Base-by-base conservation (phyloP, 257 asterid species). In the Solanum ossicruentum region DNA sequence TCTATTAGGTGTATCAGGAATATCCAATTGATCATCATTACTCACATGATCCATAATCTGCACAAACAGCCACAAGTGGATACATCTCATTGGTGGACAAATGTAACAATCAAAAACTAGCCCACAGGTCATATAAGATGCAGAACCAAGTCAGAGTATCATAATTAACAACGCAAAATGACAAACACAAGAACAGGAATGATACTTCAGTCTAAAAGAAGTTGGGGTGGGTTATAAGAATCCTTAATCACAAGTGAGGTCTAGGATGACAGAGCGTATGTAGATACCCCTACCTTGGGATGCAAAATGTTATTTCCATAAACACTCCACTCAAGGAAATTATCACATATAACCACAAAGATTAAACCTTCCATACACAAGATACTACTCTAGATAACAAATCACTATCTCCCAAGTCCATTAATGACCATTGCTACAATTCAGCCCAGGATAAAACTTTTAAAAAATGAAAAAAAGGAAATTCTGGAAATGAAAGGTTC, bases 1-100 rank as follows among this genome's bases (percentile, higher is more conserved):
- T 87, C 94, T 89, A 83, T 91, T 95, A 1, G 98, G 98, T 87
- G 98, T 94, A 85, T 93, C 99, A 4, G 98, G 98, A 86, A 94
- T 91, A 85, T 91, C 97, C 66, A 86, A 45, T 15, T 85, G 43
- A 60, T 84, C 83, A 88, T 91, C 99, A 54, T 88, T 70, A 83
- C 91, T 94, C 93, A 94, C 87, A 17, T 71, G 87, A 88, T 95
- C 97, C 95, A 93, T 92, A 80, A 39, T 86, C 97, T 95, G 93
- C 72, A 89, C 23, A 39, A 83, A 52, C 26, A 78, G 28, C 23
- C 4, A 1, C 17, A n/a, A 69, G 8, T 54, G 70, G 52, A 45
- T 13, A 20, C 3, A 83, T 47, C 39, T 36, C 23, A 83, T 69
- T 16, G 9, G 81, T 51, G 65, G 69, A 83, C 10, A 52, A 77